Percentiles rank a stretch among this genome's conserved stretches.
Evolutionary conservation across 768 basidiomycete genomes (phyloP).

Genomic region (Xerocomellus dryophilus): DNA sequence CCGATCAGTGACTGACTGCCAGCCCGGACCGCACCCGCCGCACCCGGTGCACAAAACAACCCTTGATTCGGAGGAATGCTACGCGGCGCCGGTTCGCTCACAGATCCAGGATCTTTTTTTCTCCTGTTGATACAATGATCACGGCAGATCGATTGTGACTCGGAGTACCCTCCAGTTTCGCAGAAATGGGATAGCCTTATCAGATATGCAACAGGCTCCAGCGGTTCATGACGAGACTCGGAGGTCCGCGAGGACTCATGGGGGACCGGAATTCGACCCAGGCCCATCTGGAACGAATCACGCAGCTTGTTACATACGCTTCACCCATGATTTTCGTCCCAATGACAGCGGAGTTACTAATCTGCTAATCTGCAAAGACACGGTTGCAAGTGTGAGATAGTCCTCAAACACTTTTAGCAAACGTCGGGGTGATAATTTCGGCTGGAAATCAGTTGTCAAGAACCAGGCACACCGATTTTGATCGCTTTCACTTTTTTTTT

Average conservation of each 20-base stretch:
- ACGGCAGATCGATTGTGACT: neutral
- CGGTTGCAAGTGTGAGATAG: too few relatives aligned
- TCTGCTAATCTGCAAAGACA: neutral
- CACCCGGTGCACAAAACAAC: neutral
- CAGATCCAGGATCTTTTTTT: neutral
- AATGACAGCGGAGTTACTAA: neutral
- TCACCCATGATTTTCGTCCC: neutral
- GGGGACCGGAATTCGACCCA: neutral
- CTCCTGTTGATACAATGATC: neutral
- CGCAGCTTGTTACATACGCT: neutral
- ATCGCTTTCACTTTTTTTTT: too few relatives aligned
- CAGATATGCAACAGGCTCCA: neutral
- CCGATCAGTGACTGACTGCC: too few relatives aligned
- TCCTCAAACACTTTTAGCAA: too few relatives aligned
- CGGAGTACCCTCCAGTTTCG: neutral
- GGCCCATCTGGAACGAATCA: neutral
- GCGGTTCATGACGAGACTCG: too few relatives aligned
- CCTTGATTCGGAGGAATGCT: neutral
- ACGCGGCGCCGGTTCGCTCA: constrained; percentile 1
- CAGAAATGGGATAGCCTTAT: neutral
- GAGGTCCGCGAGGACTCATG: too few relatives aligned
- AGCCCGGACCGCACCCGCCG: neutral
- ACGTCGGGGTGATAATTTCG: too few relatives aligned
- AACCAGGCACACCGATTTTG: too few relatives aligned
- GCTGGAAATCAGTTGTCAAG: too few relatives aligned